Percentiles rank a stretch among this genome's conserved stretches.
Conservation (phyloP, 805 yeast species). For the Ogataea chonburiensis region DNA sequence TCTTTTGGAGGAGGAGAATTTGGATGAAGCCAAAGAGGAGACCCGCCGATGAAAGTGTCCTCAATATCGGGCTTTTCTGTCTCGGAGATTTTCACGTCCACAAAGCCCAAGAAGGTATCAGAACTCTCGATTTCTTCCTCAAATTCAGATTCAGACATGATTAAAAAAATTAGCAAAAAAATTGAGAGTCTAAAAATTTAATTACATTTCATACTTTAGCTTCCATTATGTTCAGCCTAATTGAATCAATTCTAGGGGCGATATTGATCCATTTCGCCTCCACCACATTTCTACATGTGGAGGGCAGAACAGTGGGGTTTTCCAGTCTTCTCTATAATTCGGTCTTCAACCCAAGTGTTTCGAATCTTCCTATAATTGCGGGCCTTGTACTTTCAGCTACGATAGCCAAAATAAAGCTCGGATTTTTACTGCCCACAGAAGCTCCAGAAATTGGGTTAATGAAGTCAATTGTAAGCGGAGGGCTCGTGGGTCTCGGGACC, state of each 20-base stretch:
- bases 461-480: slow-evolving; percentile 34
- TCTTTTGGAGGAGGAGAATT: slow-evolving; percentile 55
- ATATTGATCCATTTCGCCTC: slow-evolving; percentile 45
- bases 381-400: slow-evolving; percentile 38
- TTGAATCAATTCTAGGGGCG: slow-evolving; percentile 47
- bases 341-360: slow-evolving; percentile 25
- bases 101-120: slow-evolving; percentile 57
- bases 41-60: slow-evolving; percentile 84
- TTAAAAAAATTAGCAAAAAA: slow-evolving; percentile 1
- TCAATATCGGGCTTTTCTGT: slow-evolving; percentile 47
- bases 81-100: slow-evolving; percentile 56
- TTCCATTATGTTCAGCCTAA: slow-evolving; percentile 44
- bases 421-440: background rate
- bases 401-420: slow-evolving; percentile 13
- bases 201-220: too few species aligned
- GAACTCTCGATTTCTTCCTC: slow-evolving; percentile 21
- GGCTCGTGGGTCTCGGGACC: slow-evolving; percentile 48
- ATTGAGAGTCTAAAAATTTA: too few species aligned
- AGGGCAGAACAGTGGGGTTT: slow-evolving; percentile 47
- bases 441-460: background rate
- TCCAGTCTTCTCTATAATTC: slow-evolving; percentile 42
- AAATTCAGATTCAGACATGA: slow-evolving; percentile 15
- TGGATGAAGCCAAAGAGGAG: slow-evolving; percentile 67
- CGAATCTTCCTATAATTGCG: slow-evolving; percentile 32
- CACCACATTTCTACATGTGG: slow-evolving; percentile 38